A percentile compares a stretch with the other conserved stretches of the same genome.
phyloP scores from a whole-genome alignment of 2,329 filamentous ascomycete genomes.

The Pseudogymnoascus sp. region DNA sequence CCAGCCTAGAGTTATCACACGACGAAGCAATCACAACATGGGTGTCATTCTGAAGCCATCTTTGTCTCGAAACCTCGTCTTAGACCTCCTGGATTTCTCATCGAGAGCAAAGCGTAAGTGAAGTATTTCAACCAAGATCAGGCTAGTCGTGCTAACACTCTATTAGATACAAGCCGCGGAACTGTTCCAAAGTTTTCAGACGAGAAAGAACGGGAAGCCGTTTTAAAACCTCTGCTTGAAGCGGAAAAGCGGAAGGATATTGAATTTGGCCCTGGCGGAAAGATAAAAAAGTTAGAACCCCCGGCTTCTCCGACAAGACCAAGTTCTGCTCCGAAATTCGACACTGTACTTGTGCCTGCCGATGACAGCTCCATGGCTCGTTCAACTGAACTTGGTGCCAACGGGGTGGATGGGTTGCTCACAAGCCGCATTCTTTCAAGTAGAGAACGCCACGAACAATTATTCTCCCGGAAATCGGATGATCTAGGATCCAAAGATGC shows the following conservation, averaged over 20 bases:
- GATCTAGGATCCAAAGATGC: slow-evolving; percentile 41
- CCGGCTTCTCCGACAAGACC: background rate
- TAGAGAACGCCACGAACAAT: slow-evolving; percentile 48
- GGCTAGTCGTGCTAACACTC: background rate
- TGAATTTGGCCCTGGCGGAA: background rate
- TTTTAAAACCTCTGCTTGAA: background rate
- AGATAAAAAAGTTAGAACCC: background rate
- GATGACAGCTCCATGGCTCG: background rate
- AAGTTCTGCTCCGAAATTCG: background rate
- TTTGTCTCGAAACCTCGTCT: slow-evolving; percentile 50
- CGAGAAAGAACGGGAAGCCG: background rate
- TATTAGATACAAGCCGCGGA: background rate
- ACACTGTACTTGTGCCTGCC: background rate
- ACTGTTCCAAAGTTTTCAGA: background rate
- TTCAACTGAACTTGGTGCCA: background rate
- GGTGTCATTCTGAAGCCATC: slow-evolving; percentile 55
- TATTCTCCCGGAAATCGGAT: slow-evolving; percentile 40
- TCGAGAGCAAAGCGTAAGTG: background rate
- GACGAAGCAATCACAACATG: slow-evolving; percentile 52
- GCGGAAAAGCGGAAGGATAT: background rate
- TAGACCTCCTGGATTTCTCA: slow-evolving; percentile 27
- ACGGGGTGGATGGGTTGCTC: background rate
- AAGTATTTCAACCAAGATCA: background rate
- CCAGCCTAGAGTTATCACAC: slow-evolving; percentile 48
- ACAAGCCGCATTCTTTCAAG: slow-evolving; percentile 32